Base-by-base conservation (phyloP, 192 early-diverging fungal species). In the Linnemannia exigua region DNA sequence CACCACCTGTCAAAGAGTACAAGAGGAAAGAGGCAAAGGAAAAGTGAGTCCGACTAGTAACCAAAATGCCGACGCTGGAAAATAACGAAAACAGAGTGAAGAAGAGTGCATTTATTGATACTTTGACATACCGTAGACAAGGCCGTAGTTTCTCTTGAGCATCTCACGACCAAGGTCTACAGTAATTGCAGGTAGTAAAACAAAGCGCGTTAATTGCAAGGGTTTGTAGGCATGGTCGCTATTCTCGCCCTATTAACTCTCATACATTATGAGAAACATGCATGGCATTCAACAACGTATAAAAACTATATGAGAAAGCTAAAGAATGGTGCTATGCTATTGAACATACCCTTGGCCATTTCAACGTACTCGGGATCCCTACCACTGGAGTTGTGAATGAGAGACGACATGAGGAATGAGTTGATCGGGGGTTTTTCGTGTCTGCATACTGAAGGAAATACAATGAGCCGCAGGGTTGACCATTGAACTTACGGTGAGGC, bases 111-210 rank as follows among this genome's bases (percentile, higher is more conserved):
- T 58, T 74, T 35, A 11, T 25, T 38, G 22, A n/a, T 33, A 16
- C 11, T 3, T 38, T 17, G 5, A 51, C 78, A 80, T 88, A 92
- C 91, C 94, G 80, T 94, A 95, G 19, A 95, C 92, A 38, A 95
- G 90, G 9, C 91, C 90, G 61, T 92, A 93, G 46, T 91, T 89
- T 15, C 90, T 81, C 44, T 87, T 87, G 31, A 88, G 90, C 74
- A 95, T 79, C n/a, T 86, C 78, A 19, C 87, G 78, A 22, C 94
- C 94, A 14, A 95, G 90, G 6, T 75, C 89, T 90, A 79, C 0
- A 67, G 4, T 15, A 44, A 67, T 37, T 38, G 61, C 41, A 51
- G 66, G 37, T 68, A 72, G 19, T 67, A 44, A 8, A 17, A 33
- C 2, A 38, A 25, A 17, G 67, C 36, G 35, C 17, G 12, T 28